Percentiles rank a stretch among this genome's conserved stretches.
phyloP scores from a whole-genome alignment of 2,329 filamentous ascomycete genomes.

The Ophiosphaerella korrae region DNA sequence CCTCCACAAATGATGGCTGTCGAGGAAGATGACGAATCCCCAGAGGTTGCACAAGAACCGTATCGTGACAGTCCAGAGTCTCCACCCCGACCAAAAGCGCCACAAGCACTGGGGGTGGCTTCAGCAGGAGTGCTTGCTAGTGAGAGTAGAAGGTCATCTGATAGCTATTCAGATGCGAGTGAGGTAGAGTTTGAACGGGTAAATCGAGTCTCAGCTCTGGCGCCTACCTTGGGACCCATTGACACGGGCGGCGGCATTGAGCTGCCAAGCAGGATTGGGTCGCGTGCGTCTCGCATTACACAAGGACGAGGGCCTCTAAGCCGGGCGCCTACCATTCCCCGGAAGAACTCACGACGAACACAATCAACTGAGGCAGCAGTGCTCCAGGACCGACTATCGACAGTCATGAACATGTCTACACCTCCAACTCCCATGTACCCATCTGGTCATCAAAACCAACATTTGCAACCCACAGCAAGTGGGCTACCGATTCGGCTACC shows the following conservation, averaged over 20 bases:
- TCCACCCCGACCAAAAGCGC: slow-evolving; percentile 20
- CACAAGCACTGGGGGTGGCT: slow-evolving; percentile 13
- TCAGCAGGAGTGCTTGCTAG: slow-evolving; percentile 21
- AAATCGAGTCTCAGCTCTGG: slow-evolving; percentile 54
- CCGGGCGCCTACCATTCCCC: slow-evolving; percentile 60
- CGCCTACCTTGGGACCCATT: slow-evolving; percentile 65
- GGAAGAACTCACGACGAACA: slow-evolving; percentile 68
- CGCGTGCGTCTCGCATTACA: slow-evolving; percentile 57
- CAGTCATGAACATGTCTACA: slow-evolving; percentile 29
- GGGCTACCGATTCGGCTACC: slow-evolving; percentile 39
- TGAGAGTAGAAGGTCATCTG: slow-evolving; percentile 52
- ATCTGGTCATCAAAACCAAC: slow-evolving; percentile 17
- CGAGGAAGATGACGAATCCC: slow-evolving; percentile 63
- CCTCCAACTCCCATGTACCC: slow-evolving; percentile 19
- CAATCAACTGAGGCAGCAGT: slow-evolving; percentile 35
- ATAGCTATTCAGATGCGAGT: slow-evolving; percentile 40
- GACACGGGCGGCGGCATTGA: slow-evolving; percentile 65
- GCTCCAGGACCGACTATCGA: slow-evolving; percentile 35
- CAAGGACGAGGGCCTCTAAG: slow-evolving; percentile 21
- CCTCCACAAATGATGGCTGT: slow-evolving; percentile 72
- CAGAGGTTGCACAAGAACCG: slow-evolving; percentile 44
- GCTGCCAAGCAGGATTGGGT: slow-evolving; percentile 67
- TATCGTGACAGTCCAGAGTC: slow-evolving; percentile 60
- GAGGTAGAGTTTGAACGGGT: slow-evolving; percentile 51
- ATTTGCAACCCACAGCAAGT: slow-evolving; percentile 31